A percentile compares a stretch with the other conserved stretches of the same genome.
Conservation (phyloP, 2,329 filamentous ascomycete species). For the Penicillium sp. region DNA sequence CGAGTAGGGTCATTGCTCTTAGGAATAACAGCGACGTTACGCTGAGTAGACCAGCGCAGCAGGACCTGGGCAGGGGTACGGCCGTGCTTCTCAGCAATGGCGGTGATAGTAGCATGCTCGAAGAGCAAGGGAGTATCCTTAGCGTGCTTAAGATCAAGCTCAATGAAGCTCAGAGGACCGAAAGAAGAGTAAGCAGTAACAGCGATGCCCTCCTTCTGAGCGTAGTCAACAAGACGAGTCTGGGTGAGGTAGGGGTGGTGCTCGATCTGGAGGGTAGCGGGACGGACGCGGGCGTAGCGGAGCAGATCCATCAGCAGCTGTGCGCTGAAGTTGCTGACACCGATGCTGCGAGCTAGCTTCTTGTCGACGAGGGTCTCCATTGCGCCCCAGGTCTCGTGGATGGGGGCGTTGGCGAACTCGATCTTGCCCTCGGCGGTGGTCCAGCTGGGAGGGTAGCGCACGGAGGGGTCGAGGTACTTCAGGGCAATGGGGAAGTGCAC, state of each 20-base stretch:
- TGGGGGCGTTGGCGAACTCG: conserved; percentile 65
- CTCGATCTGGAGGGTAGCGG: conserved; percentile 81
- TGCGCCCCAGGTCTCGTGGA: conserved; percentile 79
- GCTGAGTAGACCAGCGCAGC: conserved; percentile 83
- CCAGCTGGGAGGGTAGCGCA: conserved; percentile 80
- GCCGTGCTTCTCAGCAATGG: conserved; percentile 66
- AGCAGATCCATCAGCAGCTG: conserved; percentile 76
- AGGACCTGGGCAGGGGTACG: conserved; percentile 79
- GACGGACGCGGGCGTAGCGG: conserved; percentile 71
- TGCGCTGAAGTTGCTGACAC: conserved; percentile 79
- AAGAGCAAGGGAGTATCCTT: conserved; percentile 67
- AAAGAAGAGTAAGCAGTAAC: conserved; percentile 85
- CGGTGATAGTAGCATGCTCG: conserved; percentile 64
- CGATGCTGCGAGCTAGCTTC: conserved; percentile 70
- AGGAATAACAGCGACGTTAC: conserved; percentile 76
- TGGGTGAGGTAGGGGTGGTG: conserved; percentile 88
- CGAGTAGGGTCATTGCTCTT: conserved; percentile 64
- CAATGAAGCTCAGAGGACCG: conserved; percentile 74
- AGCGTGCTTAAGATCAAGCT: conserved; percentile 71
- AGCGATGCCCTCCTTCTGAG: conserved; percentile 67
- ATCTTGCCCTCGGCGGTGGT: conserved; percentile 63
- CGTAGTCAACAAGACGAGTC: conserved; percentile 66
- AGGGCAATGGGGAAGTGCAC: conserved; percentile 87
- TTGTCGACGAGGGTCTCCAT: conserved; percentile 73
- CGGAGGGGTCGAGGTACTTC: conserved; percentile 77